Conservation (phyloP, 75 land plant genomes). For the Azolla pinnata region DNA sequence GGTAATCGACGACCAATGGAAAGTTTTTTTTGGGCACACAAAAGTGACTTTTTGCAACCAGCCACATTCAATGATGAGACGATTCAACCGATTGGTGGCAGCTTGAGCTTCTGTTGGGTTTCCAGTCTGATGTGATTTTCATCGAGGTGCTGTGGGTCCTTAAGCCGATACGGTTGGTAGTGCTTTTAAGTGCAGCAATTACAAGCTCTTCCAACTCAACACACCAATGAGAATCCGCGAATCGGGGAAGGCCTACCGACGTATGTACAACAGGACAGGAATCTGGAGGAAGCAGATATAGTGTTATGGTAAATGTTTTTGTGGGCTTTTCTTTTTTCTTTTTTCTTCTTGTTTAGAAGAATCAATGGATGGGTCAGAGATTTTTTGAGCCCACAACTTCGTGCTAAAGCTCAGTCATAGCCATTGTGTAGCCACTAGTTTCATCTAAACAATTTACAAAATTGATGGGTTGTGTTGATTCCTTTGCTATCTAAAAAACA, state of each 20-base stretch:
- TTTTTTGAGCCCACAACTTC: too few relatives aligned
- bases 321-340: neutral
- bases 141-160: too few relatives aligned
- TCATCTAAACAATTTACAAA: neutral
- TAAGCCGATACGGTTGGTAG: too few relatives aligned
- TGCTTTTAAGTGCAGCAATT: too few relatives aligned
- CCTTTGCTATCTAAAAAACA: constrained; percentile 7
- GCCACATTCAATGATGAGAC: too few relatives aligned
- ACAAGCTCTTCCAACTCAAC: too few relatives aligned
- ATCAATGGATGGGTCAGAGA: neutral
- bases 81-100: too few relatives aligned
- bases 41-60: too few relatives aligned
- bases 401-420: neutral
- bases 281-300: constrained; percentile 83
- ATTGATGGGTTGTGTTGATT: neutral
- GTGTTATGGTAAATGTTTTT: constrained; percentile 72
- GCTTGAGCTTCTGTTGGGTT: too few relatives aligned
- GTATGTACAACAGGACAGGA: constrained; percentile 76
- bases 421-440: neutral
- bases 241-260: constrained; percentile 81
- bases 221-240: constrained; percentile 97
- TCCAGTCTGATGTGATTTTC: too few relatives aligned
- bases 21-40: too few relatives aligned
- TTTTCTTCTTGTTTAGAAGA: neutral
- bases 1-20: too few relatives aligned